A percentile compares a stretch with the other conserved stretches of the same genome.
phyloP scores from a whole-genome alignment of 768 basidiomycete species.

The Saitozyma sp. region DNA sequence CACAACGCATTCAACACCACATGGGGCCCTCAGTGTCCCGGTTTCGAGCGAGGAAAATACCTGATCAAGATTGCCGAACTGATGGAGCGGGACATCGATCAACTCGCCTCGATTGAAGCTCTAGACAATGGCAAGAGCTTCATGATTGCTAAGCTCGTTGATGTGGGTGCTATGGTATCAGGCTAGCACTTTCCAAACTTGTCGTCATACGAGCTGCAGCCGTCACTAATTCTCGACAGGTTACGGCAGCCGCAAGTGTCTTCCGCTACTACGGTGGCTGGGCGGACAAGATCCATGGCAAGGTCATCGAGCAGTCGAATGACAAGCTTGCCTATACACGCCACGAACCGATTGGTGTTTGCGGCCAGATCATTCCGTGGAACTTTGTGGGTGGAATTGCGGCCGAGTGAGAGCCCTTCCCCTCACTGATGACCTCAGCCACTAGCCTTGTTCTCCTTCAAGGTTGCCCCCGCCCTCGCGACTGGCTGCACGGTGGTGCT shows the following conservation, averaged over 20 bases:
- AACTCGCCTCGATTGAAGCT: slow-evolving; percentile 78
- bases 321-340: slow-evolving; percentile 75
- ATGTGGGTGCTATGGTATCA: slow-evolving; percentile 14
- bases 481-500: slow-evolving; percentile 74
- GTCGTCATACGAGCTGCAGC: no score
- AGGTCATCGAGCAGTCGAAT: slow-evolving; percentile 57
- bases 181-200: no score
- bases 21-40: slow-evolving; percentile 74
- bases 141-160: slow-evolving; percentile 31
- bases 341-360: slow-evolving; percentile 64
- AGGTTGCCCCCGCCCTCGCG: slow-evolving; percentile 74
- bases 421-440: slow-evolving; percentile 15
- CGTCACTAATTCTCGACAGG: slow-evolving; percentile 4
- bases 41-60: slow-evolving; percentile 69
- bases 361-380: slow-evolving; percentile 87
- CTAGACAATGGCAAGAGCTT: slow-evolving; percentile 87
- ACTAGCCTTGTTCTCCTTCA: slow-evolving; percentile 61
- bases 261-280: slow-evolving; percentile 84
- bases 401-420: not conserved
- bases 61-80: slow-evolving; percentile 84
- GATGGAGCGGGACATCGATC: slow-evolving; percentile 78
- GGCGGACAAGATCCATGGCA: slow-evolving; percentile 90
- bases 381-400: slow-evolving; percentile 58
- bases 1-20: slow-evolving; percentile 77
- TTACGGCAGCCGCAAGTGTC: slow-evolving; percentile 30